Evolutionary conservation across 2,329 filamentous ascomycete genomes (phyloP).

Genomic region (Colletotrichum eleusines): DNA sequence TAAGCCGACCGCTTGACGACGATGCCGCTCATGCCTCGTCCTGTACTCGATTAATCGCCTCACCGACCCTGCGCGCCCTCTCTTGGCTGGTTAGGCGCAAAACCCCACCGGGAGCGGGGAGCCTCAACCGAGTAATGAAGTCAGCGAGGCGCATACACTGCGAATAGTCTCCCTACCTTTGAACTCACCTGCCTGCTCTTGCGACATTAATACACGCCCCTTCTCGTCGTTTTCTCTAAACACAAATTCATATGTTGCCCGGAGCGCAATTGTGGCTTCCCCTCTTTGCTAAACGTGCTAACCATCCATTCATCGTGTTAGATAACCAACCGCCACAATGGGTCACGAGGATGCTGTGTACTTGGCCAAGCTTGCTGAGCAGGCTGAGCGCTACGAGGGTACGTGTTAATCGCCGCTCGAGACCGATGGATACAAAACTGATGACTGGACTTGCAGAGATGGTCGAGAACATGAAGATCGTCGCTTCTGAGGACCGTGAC

Average conservation of each 20-base stretch:
- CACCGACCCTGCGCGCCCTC: conserved; percentile 35
- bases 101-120: conserved; percentile 43
- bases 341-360: conserved; percentile 99
- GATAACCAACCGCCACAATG: conserved; percentile 74
- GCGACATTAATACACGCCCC: conserved; percentile 18
- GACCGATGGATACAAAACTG: conserved; percentile 24
- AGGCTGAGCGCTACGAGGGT: conserved; percentile 99
- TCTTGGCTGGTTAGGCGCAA: conserved; percentile 39
- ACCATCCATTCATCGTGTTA: conserved; percentile 12
- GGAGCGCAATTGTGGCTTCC: conserved; percentile 17
- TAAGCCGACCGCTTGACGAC: conserved; percentile 23
- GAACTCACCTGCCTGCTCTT: conserved; percentile 1
- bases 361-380: conserved; percentile 99
- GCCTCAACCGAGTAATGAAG: conserved; percentile 41
- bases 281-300: conserved; percentile 31
- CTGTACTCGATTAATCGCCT: conserved; percentile 31
- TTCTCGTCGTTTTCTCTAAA: not conserved
- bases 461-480: conserved; percentile 99
- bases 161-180: conserved; percentile 15
- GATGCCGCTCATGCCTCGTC: conserved; percentile 19
- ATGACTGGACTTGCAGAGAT: conserved; percentile 75
- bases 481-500: conserved; percentile 87
- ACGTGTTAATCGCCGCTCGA: conserved; percentile 52
- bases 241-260: not conserved
- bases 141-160: conserved; percentile 42